Conservation (phyloP, 2,329 filamentous ascomycete genomes). For the Cordyceps tenuipes region DNA sequence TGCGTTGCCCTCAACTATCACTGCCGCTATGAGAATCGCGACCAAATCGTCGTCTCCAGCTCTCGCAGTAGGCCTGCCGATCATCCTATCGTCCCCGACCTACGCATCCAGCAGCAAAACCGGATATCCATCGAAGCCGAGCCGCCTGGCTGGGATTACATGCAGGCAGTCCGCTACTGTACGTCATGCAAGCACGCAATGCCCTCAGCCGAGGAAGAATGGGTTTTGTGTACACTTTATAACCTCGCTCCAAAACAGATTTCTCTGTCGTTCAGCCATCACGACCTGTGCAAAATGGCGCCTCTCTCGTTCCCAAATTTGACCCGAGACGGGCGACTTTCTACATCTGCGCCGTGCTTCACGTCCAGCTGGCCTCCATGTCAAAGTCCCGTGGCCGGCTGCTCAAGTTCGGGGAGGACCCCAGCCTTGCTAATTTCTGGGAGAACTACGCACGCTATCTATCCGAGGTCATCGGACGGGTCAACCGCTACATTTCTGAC, state of each 20-base stretch:
- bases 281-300: background rate
- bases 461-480: background rate
- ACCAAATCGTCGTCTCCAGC: background rate
- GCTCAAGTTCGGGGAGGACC: background rate
- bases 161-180: background rate
- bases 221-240: too few relatives aligned
- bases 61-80: background rate
- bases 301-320: background rate
- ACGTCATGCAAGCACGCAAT: background rate
- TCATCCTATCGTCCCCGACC: background rate
- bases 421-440: background rate
- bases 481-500: background rate
- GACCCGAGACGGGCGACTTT: background rate
- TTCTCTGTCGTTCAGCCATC: background rate
- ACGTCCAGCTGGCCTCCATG: background rate
- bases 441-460: background rate
- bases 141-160: background rate
- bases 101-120: background rate
- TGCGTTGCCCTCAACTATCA: background rate
- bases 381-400: background rate
- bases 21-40: background rate
- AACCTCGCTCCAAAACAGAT: background rate
- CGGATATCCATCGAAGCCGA: background rate
- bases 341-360: background rate
- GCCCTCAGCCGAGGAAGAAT: too few relatives aligned